Percentiles rank a stretch among this genome's conserved stretches.
phyloP scores from a whole-genome alignment of 1,139 yeast species.

The Entelexis paramagnoliae region DNA sequence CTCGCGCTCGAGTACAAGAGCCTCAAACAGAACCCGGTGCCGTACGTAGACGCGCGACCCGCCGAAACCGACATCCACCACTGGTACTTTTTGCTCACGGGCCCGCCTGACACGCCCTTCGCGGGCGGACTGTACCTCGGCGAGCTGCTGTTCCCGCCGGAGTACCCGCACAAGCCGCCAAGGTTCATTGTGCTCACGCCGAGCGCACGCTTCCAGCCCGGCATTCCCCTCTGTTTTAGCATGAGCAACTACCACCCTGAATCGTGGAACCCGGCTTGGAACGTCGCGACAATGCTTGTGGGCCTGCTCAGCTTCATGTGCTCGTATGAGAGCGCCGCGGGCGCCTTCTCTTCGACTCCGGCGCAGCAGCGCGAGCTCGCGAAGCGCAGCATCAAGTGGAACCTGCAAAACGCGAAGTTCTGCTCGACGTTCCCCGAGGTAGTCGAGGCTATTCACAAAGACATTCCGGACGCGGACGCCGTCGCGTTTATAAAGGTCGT shows the following conservation, averaged over 20 bases:
- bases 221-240: conserved; percentile 69
- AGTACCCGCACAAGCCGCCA: conserved; percentile 90
- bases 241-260: conserved; percentile 93
- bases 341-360: conserved; percentile 41
- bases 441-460: conserved; percentile 10
- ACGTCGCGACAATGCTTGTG: conserved; percentile 72
- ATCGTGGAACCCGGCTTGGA: conserved; percentile 94
- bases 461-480: conserved; percentile 13
- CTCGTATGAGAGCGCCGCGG: conserved; percentile 29
- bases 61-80: conserved; percentile 64
- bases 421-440: conserved; percentile 57
- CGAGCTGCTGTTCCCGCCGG: conserved; percentile 66
- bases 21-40: conserved; percentile 67
- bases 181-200: conserved; percentile 85
- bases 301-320: conserved; percentile 79
- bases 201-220: conserved; percentile 66
- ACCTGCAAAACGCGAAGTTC: conserved; percentile 50
- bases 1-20: conserved; percentile 71
- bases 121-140: conserved; percentile 87
- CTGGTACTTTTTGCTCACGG: conserved; percentile 73
- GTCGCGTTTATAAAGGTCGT: conserved; percentile 16
- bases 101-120: conserved; percentile 82
- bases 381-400: conserved; percentile 52
- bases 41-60: conserved; percentile 73
- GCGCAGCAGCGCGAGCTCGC: conserved; percentile 40